Conservation (phyloP, 768 basidiomycete species). For the Xerocomellus amylosporus region DNA sequence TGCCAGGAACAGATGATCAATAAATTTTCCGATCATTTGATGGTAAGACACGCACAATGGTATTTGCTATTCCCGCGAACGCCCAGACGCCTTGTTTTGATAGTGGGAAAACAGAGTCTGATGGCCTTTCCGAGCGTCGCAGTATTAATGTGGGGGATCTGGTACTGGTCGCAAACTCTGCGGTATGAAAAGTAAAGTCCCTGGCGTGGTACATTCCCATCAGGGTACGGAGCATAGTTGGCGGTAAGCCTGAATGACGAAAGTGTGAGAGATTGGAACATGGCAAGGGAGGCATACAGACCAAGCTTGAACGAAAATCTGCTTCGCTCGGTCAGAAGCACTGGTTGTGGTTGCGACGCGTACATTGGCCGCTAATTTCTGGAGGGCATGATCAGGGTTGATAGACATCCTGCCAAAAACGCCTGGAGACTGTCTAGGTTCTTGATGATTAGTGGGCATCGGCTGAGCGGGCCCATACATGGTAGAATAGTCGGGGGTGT, state of each 20-base stretch:
- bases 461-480: conserved; percentile 53
- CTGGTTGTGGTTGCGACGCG: conserved; percentile 87
- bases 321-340: conserved; percentile 87
- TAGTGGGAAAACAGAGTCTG: conserved; percentile 87
- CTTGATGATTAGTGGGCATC: conserved; percentile 41
- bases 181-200: conserved; percentile 93
- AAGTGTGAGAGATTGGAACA: conserved; percentile 18
- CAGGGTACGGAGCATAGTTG: conserved; percentile 87
- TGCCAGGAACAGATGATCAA: conserved; percentile 35
- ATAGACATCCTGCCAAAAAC: conserved; percentile 77
- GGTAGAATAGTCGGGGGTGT: conserved; percentile 59
- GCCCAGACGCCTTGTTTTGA: conserved; percentile 91
- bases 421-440: conserved; percentile 60
- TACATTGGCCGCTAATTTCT: conserved; percentile 84
- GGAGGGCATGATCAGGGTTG: conserved; percentile 72
- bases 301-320: conserved; percentile 93
- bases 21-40: conserved; percentile 33
- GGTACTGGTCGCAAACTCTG: conserved; percentile 87
- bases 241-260: conserved; percentile 70
- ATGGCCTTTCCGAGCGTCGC: conserved; percentile 95
- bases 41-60: conserved; percentile 64
- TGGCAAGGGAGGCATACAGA: conserved; percentile 37
- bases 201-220: conserved; percentile 91
- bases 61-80: conserved; percentile 96
- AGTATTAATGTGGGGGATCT: conserved; percentile 92